phyloP scores from a whole-genome alignment of 495 filamentous ascomycete species.

The Neurospora tetraspora region DNA sequence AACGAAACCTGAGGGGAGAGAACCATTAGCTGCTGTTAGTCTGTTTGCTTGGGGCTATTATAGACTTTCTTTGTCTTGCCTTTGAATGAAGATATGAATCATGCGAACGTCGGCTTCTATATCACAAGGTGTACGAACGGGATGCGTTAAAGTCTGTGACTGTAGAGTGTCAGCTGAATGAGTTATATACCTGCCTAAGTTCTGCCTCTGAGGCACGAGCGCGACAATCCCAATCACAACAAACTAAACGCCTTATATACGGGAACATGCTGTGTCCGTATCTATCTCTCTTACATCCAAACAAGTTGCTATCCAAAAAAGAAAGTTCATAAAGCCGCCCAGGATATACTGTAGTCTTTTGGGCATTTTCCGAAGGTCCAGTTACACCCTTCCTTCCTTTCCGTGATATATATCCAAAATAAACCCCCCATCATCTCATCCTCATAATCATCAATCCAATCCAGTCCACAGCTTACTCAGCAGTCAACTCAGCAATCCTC shows the following conservation, averaged over 20 bases:
- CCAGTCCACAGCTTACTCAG: conserved; percentile 8
- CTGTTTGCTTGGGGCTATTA: background rate
- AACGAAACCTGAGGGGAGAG: background rate
- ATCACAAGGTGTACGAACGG: too few species aligned
- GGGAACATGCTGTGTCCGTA: background rate
- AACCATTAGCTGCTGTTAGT: background rate
- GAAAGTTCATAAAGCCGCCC: background rate
- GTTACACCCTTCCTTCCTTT: background rate
- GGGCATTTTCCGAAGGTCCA: background rate
- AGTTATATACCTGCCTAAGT: too few species aligned
- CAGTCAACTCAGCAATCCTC: conserved; percentile 67
- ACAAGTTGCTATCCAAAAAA: background rate
- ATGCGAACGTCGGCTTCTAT: too few species aligned
- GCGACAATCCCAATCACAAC: background rate
- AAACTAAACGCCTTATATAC: background rate
- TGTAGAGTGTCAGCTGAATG: too few species aligned
- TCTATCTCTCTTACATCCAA: background rate
- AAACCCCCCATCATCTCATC: background rate
- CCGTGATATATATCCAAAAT: background rate
- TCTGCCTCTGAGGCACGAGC: too few species aligned
- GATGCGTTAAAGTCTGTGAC: too few species aligned
- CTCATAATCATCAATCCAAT: background rate
- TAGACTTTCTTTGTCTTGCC: background rate
- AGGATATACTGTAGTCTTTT: background rate
- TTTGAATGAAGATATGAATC: background rate